Evolutionary conservation across 805 yeast genomes (phyloP).

Genomic region (Ogataea dorogensis): DNA sequence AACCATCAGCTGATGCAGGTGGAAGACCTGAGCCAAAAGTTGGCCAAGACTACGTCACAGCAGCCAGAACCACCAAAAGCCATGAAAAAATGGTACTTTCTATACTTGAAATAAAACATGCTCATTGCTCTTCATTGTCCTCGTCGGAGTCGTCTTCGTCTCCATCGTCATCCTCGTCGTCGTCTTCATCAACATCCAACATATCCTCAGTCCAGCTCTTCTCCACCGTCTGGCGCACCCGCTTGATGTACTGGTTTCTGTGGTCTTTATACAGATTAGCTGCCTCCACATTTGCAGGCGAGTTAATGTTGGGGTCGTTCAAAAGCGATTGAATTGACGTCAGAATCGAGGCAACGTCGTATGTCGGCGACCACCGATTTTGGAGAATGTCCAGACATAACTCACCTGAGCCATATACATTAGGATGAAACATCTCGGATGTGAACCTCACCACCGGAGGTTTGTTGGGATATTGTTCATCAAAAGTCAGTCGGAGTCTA

Average conservation of each 20-base stretch:
- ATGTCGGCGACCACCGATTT: slow-evolving; percentile 98
- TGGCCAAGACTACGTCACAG: slow-evolving; percentile 8
- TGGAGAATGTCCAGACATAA: slow-evolving; percentile 93
- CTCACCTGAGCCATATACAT: slow-evolving; percentile 94
- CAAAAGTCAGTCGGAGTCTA: slow-evolving; percentile 79
- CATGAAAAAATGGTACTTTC: slow-evolving; percentile 47
- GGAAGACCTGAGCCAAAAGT: slow-evolving; percentile 16
- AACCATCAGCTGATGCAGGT: slow-evolving; percentile 14
- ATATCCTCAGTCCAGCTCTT: slow-evolving; percentile 88
- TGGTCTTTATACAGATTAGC: slow-evolving; percentile 95
- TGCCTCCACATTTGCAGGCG: slow-evolving; percentile 98
- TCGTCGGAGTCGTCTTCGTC: slow-evolving; percentile 26
- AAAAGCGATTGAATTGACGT: slow-evolving; percentile 89
- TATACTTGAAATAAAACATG: slow-evolving; percentile 42
- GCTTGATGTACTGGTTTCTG: slow-evolving; percentile 82
- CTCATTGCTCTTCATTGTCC: slow-evolving; percentile 14
- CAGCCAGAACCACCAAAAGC: slow-evolving; percentile 2
- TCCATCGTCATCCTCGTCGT: slow-evolving; percentile 34
- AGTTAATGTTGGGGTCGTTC: slow-evolving; percentile 93
- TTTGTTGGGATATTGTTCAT: slow-evolving; percentile 96
- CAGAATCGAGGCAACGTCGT: slow-evolving; percentile 92
- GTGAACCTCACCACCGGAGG: slow-evolving; percentile 92
- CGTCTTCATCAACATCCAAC: slow-evolving; percentile 53
- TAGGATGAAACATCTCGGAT: slow-evolving; percentile 96
- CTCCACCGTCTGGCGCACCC: slow-evolving; percentile 94